Conservation (phyloP, 805 yeast genomes). For the Saturnispora dispora region DNA sequence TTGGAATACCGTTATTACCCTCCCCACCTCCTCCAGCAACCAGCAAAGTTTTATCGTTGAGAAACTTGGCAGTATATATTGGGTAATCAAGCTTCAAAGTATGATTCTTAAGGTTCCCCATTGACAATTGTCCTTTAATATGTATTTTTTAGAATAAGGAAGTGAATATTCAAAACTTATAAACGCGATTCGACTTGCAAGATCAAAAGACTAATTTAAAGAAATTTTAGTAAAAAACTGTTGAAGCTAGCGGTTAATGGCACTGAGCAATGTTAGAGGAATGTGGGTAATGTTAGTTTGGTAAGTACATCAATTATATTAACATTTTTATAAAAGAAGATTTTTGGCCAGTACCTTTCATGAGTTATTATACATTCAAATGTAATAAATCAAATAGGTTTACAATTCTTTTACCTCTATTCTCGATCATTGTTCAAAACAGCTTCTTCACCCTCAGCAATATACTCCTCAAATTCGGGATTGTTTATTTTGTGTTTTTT, state of each 20-base stretch:
- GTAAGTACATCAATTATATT: no score
- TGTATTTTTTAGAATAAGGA: no score
- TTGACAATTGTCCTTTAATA: neutral
- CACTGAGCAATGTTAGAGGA: no score
- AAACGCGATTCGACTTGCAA: neutral
- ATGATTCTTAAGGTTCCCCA: slow-evolving; percentile 10
- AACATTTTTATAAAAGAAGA: no score
- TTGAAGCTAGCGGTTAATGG: no score
- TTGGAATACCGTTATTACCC: slow-evolving; percentile 81
- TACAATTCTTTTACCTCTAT: neutral
- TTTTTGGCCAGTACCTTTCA: no score
- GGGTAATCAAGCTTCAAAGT: slow-evolving; percentile 53
- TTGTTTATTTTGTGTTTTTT: neutral
- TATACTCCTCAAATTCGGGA: slow-evolving; percentile 22
- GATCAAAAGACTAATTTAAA: neutral
- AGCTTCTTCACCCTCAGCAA: slow-evolving; percentile 15
- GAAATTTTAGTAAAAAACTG: neutral
- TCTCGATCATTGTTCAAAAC: neutral
- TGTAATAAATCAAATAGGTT: neutral
- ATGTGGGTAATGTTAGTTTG: no score
- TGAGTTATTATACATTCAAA: neutral
- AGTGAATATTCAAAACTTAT: neutral
- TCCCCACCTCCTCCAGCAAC: slow-evolving; percentile 96
- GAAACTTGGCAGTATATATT: slow-evolving; percentile 67
- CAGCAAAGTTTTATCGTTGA: slow-evolving; percentile 48